These are phyloP conservation scores for Pelargonium nanum DNA, from an alignment of 345 rosid genomes.

Conservation along the genomic window DNA sequence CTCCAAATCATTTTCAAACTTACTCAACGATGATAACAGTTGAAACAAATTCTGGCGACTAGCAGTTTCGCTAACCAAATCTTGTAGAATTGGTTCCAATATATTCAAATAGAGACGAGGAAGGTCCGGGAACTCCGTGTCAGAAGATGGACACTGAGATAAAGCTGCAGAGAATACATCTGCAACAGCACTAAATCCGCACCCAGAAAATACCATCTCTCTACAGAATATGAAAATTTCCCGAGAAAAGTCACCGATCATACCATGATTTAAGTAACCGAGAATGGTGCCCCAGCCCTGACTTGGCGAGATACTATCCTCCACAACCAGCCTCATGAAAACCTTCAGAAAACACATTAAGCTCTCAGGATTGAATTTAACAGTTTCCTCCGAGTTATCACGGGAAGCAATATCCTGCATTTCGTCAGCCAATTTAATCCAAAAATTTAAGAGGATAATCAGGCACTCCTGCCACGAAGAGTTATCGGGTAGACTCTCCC, in stretches of 20 bases:
- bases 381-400: slow-evolving; percentile 21
- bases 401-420: slow-evolving; percentile 45
- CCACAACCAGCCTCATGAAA: slow-evolving; percentile 65
- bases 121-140: slow-evolving; percentile 34
- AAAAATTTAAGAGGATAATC: slow-evolving; percentile 68
- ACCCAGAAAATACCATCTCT: slow-evolving; percentile 79
- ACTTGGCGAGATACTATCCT: slow-evolving; percentile 84
- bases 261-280: slow-evolving; percentile 39
- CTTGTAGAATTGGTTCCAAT: slow-evolving; percentile 53
- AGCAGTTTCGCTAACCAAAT: slow-evolving; percentile 36
- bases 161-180: slow-evolving; percentile 53
- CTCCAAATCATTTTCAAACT: slow-evolving; percentile 60
- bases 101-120: slow-evolving; percentile 44
- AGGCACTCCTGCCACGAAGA: slow-evolving; percentile 90
- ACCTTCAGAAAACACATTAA: slow-evolving; percentile 47
- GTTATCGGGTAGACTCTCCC: slow-evolving; percentile 53
- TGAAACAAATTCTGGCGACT: slow-evolving; percentile 42
- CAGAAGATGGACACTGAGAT: slow-evolving; percentile 19
- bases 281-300: slow-evolving; percentile 70
- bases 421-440: slow-evolving; percentile 67
- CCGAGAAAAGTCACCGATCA: slow-evolving; percentile 33
- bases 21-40: slow-evolving; percentile 65
- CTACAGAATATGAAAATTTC: slow-evolving; percentile 55
- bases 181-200: slow-evolving; percentile 61
- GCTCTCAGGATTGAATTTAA: slow-evolving; percentile 43